Base-by-base conservation (phyloP, 2,329 filamentous ascomycete genomes). In the Fusarium dimerum region DNA sequence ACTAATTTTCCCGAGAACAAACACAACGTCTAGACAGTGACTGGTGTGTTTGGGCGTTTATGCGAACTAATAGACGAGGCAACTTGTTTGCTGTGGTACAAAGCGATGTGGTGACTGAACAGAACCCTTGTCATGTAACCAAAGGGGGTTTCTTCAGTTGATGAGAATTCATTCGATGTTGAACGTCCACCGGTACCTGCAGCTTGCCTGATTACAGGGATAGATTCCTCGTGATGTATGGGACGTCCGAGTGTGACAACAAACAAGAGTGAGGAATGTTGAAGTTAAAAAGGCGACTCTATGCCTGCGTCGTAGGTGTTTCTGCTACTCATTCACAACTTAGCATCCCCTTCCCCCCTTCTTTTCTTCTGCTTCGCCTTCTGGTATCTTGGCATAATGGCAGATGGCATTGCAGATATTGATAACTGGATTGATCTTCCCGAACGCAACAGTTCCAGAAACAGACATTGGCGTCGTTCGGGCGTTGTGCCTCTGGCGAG, bases 391-490 rank as follows among this genome's bases (percentile, higher is more conserved):
- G 11, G 32, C 39, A n/a, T 34, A 5, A 63, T 63, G 60, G 45
- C 43, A 1, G 17, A 54, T 15, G 46, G 49, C 26, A 52, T 63
- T 15, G 50, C 54, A 40, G 52, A 55, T 16, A 46, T 57, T 13
- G 50, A 57, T 17, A 40, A 50, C 40, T 52, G 51, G 36, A 12
- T 34, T 29, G 26, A 13, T 7, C 40, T 47, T 20, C 40, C 50
- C 32, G 39, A 45, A 15, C 30, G 20, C 16, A 40, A 32, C 43
- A 30, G 38, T 29, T n/a, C 20, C 26, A 36, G 45, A 40, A 38
- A 16, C 16, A 38, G 43, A 29, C 43, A 29, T 6, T 49, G 45
- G n/a, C 40, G 16, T 8, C 17, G 3, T 13, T 26, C 40, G 7
- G 38, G 40, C 26, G 17, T 20, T 32, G 29, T 13, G 13, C 16